These are phyloP conservation scores for Rachicladosporium sp. DNA, from an alignment of 2,329 filamentous ascomycete species.

Conservation along the genomic window DNA sequence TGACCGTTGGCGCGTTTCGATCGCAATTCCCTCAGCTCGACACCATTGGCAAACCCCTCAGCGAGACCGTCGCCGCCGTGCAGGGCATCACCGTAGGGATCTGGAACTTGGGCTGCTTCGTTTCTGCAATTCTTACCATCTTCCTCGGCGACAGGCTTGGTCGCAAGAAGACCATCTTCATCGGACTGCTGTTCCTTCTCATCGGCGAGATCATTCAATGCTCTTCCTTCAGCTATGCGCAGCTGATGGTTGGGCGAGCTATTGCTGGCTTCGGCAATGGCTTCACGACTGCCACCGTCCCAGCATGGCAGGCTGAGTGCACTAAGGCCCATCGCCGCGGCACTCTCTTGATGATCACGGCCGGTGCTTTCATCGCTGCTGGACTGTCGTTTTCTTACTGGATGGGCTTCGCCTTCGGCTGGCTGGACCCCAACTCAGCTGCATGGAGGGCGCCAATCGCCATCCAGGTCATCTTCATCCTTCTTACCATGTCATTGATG, in stretches of 20 bases:
- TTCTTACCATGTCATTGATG: constrained; percentile 4
- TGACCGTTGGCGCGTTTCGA: constrained; percentile 55
- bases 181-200: constrained; percentile 28
- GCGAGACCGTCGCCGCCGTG: constrained; percentile 24
- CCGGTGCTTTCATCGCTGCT: constrained; percentile 37
- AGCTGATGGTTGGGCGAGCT: constrained; percentile 37
- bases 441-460: constrained; percentile 6
- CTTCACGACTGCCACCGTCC: constrained; percentile 38
- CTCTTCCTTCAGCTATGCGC: constrained; percentile 30
- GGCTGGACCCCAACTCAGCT: neutral
- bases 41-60: constrained; percentile 22
- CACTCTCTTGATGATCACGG: constrained; percentile 36
- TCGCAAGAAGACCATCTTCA: constrained; percentile 3
- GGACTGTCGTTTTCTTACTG: constrained; percentile 37
- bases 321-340: constrained; percentile 37
- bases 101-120: constrained; percentile 6
- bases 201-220: constrained; percentile 36
- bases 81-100: constrained; percentile 26
- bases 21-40: constrained; percentile 30
- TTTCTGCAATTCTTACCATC: constrained; percentile 4
- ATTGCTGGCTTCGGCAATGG: constrained; percentile 39
- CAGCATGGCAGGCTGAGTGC: constrained; percentile 39
- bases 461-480: constrained; percentile 3
- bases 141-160: constrained; percentile 5
- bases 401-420: constrained; percentile 29